Conservation (phyloP, 2,329 filamentous ascomycete genomes). For the Dryadomyces quercus-mongolicae region DNA sequence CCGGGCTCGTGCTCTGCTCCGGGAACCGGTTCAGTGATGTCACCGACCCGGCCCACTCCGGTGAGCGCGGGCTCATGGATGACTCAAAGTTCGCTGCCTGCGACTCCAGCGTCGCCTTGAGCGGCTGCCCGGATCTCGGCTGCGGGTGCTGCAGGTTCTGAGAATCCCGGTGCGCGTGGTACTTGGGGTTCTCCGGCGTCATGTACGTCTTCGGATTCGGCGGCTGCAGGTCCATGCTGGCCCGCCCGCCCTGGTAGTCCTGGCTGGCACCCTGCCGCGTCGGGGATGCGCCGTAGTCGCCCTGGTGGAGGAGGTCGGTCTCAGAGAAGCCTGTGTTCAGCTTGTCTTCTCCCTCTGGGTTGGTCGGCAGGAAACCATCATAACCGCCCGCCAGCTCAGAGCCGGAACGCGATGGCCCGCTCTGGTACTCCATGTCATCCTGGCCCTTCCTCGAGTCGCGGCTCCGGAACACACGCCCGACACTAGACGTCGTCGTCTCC, state of each 20-base stretch:
- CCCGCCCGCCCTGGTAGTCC: conserved; percentile 1
- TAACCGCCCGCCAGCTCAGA: conserved; percentile 61
- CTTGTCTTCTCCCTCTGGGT: conserved; percentile 49
- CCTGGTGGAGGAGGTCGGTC: conserved; percentile 26
- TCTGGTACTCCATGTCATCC: conserved; percentile 26
- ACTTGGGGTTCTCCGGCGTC: conserved; percentile 60
- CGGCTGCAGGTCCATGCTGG: conserved; percentile 7
- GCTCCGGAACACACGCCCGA: conserved; percentile 64
- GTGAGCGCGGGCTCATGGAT: conserved; percentile 45
- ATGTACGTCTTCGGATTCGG: conserved; percentile 42
- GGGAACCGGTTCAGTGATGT: conserved; percentile 45
- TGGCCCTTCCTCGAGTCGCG: conserved; percentile 50
- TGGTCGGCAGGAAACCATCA: conserved; percentile 44
- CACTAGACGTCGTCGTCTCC: conserved; percentile 84
- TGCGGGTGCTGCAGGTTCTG: conserved; percentile 71
- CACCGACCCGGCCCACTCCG: conserved; percentile 50
- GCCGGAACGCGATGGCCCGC: conserved; percentile 56
- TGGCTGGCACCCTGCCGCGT: not conserved
- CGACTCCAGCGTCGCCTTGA: conserved; percentile 60
- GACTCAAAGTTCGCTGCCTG: conserved; percentile 55
- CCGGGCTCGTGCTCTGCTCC: conserved; percentile 25
- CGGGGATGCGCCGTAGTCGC: conserved; percentile 13
- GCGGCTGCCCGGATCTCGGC: conserved; percentile 60
- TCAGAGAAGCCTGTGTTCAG: conserved; percentile 45
- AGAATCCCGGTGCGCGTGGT: conserved; percentile 71